A percentile compares a stretch with the other conserved stretches of the same genome.
These are phyloP conservation scores for Chalaropsis ovoidea DNA, from an alignment of 2,329 filamentous ascomycete species.

Conservation along the genomic window DNA sequence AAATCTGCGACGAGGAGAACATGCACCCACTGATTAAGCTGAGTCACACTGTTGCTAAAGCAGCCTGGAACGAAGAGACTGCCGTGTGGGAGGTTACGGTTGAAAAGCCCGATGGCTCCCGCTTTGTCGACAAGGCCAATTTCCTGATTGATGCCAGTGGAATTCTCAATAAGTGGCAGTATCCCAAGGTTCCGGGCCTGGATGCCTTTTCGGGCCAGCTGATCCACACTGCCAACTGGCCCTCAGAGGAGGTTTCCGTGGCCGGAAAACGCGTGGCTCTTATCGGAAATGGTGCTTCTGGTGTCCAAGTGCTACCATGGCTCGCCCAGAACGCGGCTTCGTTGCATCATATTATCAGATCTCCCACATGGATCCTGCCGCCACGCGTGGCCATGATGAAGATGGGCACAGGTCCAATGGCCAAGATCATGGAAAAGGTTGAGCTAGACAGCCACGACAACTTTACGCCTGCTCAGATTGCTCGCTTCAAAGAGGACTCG, in stretches of 20 bases:
- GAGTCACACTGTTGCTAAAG: conserved; percentile 36
- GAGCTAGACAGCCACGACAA: conserved; percentile 28
- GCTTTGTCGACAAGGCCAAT: conserved; percentile 39
- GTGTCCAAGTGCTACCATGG: conserved; percentile 44
- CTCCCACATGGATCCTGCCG: conserved; percentile 37
- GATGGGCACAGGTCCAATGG: conserved; percentile 31
- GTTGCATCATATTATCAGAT: conserved; percentile 37
- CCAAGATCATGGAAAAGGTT: conserved; percentile 27
- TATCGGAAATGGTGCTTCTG: conserved; percentile 48
- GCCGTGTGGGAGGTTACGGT: conserved; percentile 38
- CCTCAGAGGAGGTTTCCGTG: conserved; percentile 38
- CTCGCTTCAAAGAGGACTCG: conserved; percentile 39
- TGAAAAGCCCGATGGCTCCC: conserved; percentile 31
- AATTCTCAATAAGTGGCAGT: conserved; percentile 47
- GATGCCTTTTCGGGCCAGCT: conserved; percentile 40
- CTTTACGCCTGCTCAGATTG: conserved; percentile 34
- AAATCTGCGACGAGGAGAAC: conserved; percentile 40
- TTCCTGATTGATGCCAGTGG: conserved; percentile 44
- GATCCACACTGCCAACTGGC: conserved; percentile 47
- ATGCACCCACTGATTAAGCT: conserved; percentile 39
- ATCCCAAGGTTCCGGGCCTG: conserved; percentile 41
- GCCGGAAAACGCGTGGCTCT: conserved; percentile 44
- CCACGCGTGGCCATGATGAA: conserved; percentile 32
- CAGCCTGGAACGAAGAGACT: conserved; percentile 38
- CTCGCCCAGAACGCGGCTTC: conserved; percentile 38